phyloP scores from a whole-genome alignment of 768 basidiomycete species.

The Peribolospora kevripleyi region DNA sequence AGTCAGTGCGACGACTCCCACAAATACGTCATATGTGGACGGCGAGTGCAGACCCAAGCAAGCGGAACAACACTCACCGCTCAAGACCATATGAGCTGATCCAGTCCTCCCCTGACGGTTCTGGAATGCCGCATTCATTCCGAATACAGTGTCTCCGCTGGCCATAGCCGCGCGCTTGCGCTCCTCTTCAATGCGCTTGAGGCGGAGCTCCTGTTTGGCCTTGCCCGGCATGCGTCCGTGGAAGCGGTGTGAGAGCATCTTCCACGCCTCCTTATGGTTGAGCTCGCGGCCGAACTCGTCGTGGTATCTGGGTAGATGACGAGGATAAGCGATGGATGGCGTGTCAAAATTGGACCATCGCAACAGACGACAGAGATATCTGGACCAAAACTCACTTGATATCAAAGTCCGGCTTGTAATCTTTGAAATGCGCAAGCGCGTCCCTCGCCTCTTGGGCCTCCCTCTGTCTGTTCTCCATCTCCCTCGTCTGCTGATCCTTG shows the following conservation, averaged over 20 bases:
- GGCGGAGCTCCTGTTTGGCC: slow-evolving; percentile 86
- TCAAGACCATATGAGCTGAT: slow-evolving; percentile 78
- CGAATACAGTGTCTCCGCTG: slow-evolving; percentile 81
- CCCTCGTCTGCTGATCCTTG: slow-evolving; percentile 79
- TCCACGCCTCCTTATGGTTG: slow-evolving; percentile 89
- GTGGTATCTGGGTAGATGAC: slow-evolving; percentile 30
- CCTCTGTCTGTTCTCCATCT: slow-evolving; percentile 75
- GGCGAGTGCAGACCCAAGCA: no score
- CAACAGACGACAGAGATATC: no score
- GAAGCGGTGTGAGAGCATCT: slow-evolving; percentile 89
- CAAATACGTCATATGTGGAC: no score
- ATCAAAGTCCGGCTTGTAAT: slow-evolving; percentile 90
- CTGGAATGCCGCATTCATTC: slow-evolving; percentile 85
- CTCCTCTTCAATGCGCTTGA: slow-evolving; percentile 96
- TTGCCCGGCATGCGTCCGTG: slow-evolving; percentile 92
- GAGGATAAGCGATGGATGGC: no score
- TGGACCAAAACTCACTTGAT: slow-evolving; percentile 28
- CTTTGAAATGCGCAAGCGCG: slow-evolving; percentile 55
- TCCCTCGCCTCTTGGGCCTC: slow-evolving; percentile 78
- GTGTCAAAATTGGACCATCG: no score
- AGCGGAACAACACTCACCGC: slow-evolving; percentile 15
- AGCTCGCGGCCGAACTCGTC: slow-evolving; percentile 78
- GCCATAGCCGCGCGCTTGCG: slow-evolving; percentile 80
- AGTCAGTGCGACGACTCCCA: no score
- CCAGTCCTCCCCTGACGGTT: slow-evolving; percentile 79